Evolutionary conservation across 148 eudicot species (phyloP).

Genomic region (Silene conica): DNA sequence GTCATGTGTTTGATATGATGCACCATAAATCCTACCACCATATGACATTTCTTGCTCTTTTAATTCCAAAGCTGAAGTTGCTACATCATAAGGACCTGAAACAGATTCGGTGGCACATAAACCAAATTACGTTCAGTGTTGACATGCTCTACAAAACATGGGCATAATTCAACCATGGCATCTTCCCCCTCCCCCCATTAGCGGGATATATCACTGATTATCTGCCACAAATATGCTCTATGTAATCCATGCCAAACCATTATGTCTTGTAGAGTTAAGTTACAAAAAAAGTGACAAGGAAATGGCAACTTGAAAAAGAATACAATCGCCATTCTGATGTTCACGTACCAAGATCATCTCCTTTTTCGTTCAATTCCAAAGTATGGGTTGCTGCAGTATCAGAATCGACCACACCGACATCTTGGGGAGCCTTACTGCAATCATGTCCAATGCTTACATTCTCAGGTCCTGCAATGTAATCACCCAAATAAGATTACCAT

Average conservation of each 20-base stretch:
- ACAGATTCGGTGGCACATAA: neutral
- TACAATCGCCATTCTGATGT: neutral
- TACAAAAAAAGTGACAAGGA: neutral
- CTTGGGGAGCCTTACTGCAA: neutral
- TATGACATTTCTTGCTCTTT: neutral
- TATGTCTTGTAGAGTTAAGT: neutral
- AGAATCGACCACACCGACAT: neutral
- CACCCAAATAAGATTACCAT: neutral
- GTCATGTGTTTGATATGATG: too few relatives aligned
- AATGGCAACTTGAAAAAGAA: neutral
- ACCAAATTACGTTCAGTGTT: neutral
- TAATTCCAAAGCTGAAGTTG: neutral
- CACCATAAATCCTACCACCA: too few relatives aligned
- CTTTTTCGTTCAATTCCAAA: neutral
- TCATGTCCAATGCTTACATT: neutral
- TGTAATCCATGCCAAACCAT: too few relatives aligned
- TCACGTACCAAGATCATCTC: neutral
- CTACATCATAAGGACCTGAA: neutral
- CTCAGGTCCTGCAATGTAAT: neutral
- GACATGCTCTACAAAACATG: neutral
- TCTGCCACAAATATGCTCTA: too few relatives aligned
- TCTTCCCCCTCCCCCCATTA: too few relatives aligned
- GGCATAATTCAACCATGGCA: too few relatives aligned
- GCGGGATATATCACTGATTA: too few relatives aligned
- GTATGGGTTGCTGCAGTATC: neutral